Percentiles rank a stretch among this genome's conserved stretches.
Conservation (phyloP, 2,329 filamentous ascomycete species). For the Fusarium ambrosium region DNA sequence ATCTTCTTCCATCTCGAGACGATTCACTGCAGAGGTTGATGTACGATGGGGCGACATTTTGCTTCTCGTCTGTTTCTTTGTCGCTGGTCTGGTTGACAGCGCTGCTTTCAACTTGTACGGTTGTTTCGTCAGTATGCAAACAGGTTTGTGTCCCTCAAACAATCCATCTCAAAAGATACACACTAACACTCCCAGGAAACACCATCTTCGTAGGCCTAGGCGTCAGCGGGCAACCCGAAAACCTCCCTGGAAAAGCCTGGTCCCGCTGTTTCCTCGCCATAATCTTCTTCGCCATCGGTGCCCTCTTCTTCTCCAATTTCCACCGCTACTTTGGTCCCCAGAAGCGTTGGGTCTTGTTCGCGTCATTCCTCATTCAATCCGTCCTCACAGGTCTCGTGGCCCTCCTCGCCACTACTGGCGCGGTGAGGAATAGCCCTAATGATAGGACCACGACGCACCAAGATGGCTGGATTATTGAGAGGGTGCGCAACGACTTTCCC, state of each 20-base stretch:
- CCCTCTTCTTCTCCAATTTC: constrained; percentile 47
- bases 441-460: constrained; percentile 30
- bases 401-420: constrained; percentile 43
- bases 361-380: constrained; percentile 41
- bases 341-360: constrained; percentile 45
- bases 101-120: constrained; percentile 48
- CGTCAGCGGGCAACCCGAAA: constrained; percentile 45
- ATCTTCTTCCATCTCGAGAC: background rate
- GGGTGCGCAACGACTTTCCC: constrained; percentile 40
- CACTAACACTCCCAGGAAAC: constrained; percentile 36
- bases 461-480: constrained; percentile 40
- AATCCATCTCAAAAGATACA: background rate
- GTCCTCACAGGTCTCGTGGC: constrained; percentile 44
- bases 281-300: constrained; percentile 41
- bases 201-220: constrained; percentile 47
- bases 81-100: constrained; percentile 46
- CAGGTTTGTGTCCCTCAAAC: constrained; percentile 28
- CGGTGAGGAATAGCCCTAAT: constrained; percentile 37
- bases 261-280: constrained; percentile 48
- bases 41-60: constrained; percentile 43
- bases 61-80: constrained; percentile 43
- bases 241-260: constrained; percentile 44
- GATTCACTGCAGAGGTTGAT: constrained; percentile 39
- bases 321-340: constrained; percentile 45
- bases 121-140: constrained; percentile 49